phyloP scores from a whole-genome alignment of 1,284 basidiomycete species.

The Tremellales sp. region DNA sequence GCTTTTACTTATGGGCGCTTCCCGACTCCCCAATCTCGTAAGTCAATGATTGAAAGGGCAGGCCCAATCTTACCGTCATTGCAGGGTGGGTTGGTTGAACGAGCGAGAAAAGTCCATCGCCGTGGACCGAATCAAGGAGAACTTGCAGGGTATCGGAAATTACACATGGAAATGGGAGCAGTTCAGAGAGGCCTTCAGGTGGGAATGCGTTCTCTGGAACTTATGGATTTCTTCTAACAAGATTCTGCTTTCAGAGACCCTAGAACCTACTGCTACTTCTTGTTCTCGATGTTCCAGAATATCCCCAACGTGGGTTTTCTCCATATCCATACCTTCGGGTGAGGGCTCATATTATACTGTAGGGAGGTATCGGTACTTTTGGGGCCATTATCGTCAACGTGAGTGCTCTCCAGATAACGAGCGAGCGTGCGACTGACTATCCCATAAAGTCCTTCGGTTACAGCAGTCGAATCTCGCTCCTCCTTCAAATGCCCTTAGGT shows the following conservation, averaged over 20 bases:
- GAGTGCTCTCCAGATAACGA: too few species aligned
- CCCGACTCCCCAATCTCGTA: conserved; percentile 27
- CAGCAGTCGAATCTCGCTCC: conserved; percentile 11
- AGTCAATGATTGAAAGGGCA: too few species aligned
- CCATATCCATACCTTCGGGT: neutral
- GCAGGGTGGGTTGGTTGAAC: conserved; percentile 4
- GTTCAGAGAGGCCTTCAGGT: conserved; percentile 5
- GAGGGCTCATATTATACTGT: too few species aligned
- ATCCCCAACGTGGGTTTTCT: neutral
- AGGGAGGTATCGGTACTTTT: too few species aligned
- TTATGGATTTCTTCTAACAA: too few species aligned
- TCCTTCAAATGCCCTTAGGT: conserved; percentile 26
- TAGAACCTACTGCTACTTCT: neutral
- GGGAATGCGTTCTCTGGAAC: too few species aligned
- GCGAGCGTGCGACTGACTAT: too few species aligned
- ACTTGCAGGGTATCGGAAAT: neutral
- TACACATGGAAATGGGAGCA: conserved; percentile 4
- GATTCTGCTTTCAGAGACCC: conserved; percentile 6
- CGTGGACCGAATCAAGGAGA: conserved; percentile 3
- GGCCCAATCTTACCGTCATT: too few species aligned
- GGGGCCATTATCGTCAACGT: too few species aligned
- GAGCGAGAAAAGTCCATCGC: conserved; percentile 3
- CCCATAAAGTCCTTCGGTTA: conserved; percentile 12
- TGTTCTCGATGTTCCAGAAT: conserved; percentile 2
- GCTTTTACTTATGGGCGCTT: conserved; percentile 18